Conservation (phyloP, 768 basidiomycete genomes). For the Trametes coccinea region DNA sequence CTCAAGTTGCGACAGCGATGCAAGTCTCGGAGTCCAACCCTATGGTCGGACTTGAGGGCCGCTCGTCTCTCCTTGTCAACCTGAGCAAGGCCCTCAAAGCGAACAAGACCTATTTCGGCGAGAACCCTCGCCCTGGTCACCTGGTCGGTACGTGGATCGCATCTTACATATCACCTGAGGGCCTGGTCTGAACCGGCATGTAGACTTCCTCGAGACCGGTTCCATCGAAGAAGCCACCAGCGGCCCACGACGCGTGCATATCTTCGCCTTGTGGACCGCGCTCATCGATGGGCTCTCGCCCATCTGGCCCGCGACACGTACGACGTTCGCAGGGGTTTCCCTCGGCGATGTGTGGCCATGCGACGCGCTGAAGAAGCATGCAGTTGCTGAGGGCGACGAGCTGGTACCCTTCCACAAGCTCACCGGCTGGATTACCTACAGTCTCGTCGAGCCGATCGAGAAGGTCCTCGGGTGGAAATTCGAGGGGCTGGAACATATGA, state of each 20-base stretch:
- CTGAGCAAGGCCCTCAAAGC: slow-evolving; percentile 70
- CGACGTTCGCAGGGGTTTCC: slow-evolving; percentile 61
- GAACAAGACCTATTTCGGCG: slow-evolving; percentile 70
- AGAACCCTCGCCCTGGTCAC: slow-evolving; percentile 76
- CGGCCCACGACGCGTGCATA: slow-evolving; percentile 52
- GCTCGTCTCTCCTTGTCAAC: slow-evolving; percentile 72
- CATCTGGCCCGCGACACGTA: slow-evolving; percentile 85
- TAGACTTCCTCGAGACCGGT: slow-evolving; percentile 70
- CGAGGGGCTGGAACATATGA: slow-evolving; percentile 82
- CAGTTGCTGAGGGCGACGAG: slow-evolving; percentile 52
- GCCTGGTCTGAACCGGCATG: neutral
- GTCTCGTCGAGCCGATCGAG: slow-evolving; percentile 82
- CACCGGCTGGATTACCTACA: slow-evolving; percentile 92
- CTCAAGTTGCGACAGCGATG: slow-evolving; percentile 64
- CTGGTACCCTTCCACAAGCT: slow-evolving; percentile 96
- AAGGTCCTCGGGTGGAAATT: slow-evolving; percentile 76
- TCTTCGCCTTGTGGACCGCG: slow-evolving; percentile 77
- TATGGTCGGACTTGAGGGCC: slow-evolving; percentile 89
- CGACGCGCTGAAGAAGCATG: slow-evolving; percentile 42
- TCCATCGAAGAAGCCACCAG: slow-evolving; percentile 41
- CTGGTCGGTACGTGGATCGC: slow-evolving; percentile 58
- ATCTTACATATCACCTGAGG: neutral
- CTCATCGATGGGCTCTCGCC: slow-evolving; percentile 81
- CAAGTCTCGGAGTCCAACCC: slow-evolving; percentile 80
- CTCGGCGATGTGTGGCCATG: slow-evolving; percentile 97